These are phyloP conservation scores for Trifolium repens DNA, from an alignment of 306 rosid genomes.

Conservation along the genomic window DNA sequence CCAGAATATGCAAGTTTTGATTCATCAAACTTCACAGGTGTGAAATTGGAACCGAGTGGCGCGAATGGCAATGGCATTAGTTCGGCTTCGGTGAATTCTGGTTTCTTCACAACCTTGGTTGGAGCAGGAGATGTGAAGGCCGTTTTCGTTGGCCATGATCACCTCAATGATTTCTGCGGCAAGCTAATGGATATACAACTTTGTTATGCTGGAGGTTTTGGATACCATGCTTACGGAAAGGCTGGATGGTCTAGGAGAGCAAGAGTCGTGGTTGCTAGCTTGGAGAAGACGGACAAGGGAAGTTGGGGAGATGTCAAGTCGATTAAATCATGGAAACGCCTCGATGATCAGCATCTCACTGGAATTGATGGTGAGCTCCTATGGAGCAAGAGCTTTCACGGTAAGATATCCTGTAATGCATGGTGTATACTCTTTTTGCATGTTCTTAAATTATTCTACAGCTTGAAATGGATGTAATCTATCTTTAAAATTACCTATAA, in stretches of 20 bases:
- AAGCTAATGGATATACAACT: constrained; percentile 65
- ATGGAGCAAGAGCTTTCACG: constrained; percentile 70
- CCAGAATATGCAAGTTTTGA: constrained; percentile 79
- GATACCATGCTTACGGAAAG: constrained; percentile 95
- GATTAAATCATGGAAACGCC: constrained; percentile 91
- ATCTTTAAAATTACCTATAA: background rate
- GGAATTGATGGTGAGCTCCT: constrained; percentile 63
- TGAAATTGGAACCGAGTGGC: constrained; percentile 56
- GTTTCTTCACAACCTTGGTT: constrained; percentile 88
- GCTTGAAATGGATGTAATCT: background rate
- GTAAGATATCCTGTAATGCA: constrained; percentile 47
- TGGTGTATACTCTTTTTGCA: background rate
- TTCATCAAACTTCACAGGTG: constrained; percentile 75
- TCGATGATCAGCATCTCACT: constrained; percentile 71
- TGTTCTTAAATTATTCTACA: constrained; percentile 35
- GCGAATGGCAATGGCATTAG: constrained; percentile 48
- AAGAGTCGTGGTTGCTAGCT: constrained; percentile 73
- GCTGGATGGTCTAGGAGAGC: constrained; percentile 96
- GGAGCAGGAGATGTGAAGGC: constrained; percentile 92
- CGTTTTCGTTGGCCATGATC: constrained; percentile 87
- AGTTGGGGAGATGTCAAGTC: constrained; percentile 82
- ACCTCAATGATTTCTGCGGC: constrained; percentile 91
- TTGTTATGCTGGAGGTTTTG: constrained; percentile 91
- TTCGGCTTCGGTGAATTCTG: constrained; percentile 89
- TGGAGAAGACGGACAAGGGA: constrained; percentile 63